phyloP scores from a whole-genome alignment of 2,329 filamentous ascomycete genomes.

The Cryphonectria naterciae region DNA sequence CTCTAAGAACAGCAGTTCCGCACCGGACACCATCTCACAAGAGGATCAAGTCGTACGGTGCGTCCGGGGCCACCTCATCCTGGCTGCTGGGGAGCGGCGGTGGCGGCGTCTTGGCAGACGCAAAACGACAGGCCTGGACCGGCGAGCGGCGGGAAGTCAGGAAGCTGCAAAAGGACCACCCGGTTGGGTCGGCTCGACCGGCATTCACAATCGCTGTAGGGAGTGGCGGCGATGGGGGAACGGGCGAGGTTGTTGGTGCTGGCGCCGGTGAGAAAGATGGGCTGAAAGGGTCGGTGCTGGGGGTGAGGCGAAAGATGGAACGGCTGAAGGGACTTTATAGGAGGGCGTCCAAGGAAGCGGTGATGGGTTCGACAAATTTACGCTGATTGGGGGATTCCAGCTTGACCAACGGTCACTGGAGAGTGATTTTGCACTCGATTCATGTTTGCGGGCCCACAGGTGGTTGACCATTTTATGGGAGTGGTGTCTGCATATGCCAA shows the following conservation, averaged over 20 bases:
- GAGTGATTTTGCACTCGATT: background rate
- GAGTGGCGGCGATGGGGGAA: conserved; percentile 4
- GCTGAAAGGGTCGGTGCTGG: conserved; percentile 22
- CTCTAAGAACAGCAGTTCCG: background rate
- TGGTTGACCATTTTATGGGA: background rate
- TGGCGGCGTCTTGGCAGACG: conserved; percentile 14
- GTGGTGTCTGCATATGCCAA: background rate
- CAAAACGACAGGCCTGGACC: conserved; percentile 21
- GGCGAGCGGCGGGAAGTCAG: conserved; percentile 27
- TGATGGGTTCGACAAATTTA: background rate
- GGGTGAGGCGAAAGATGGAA: conserved; percentile 27
- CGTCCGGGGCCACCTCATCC: conserved; percentile 14
- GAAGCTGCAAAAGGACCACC: conserved; percentile 30
- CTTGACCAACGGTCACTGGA: background rate
- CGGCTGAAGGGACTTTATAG: conserved; percentile 25
- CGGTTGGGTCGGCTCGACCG: conserved; percentile 25
- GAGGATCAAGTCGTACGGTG: conserved; percentile 21
- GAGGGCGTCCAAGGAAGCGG: conserved; percentile 5
- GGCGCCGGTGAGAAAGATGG: background rate
- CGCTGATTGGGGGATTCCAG: background rate
- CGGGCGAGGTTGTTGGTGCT: background rate
- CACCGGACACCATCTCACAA: conserved; percentile 6
- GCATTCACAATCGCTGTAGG: conserved; percentile 20
- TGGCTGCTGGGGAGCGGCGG: conserved; percentile 22
- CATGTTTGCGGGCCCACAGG: background rate